Evolutionary conservation across 495 filamentous ascomycete genomes (phyloP).

Genomic region (Melanomma pulvis-pyrius): DNA sequence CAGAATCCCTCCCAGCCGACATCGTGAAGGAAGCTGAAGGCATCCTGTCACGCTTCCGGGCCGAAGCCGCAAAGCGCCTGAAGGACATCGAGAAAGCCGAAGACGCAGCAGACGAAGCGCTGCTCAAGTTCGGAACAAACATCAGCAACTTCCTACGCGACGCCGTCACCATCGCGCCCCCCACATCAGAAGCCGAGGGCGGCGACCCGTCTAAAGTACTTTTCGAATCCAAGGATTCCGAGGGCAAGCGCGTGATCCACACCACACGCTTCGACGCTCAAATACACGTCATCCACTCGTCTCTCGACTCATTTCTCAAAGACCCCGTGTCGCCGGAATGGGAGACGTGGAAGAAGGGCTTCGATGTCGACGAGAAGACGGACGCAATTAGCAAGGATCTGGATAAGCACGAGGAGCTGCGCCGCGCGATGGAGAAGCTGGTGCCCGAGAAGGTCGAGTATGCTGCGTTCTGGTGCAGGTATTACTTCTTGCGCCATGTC

Average conservation of each 20-base stretch:
- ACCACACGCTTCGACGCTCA: constrained; percentile 94
- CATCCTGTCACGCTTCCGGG: constrained; percentile 79
- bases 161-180: constrained; percentile 84
- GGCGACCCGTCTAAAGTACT: constrained; percentile 53
- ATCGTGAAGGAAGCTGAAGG: constrained; percentile 66
- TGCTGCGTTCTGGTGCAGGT: constrained; percentile 86
- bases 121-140: constrained; percentile 89
- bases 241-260: constrained; percentile 88
- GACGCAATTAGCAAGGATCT: constrained; percentile 80
- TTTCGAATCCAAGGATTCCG: constrained; percentile 89
- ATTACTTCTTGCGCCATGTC: constrained; percentile 92
- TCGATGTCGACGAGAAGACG: constrained; percentile 82
- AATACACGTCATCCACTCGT: constrained; percentile 90
- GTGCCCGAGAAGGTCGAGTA: constrained; percentile 91
- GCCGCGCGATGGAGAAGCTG: constrained; percentile 90
- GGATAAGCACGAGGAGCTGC: constrained; percentile 84
- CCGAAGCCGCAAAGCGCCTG: constrained; percentile 79
- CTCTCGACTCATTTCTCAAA: constrained; percentile 78
- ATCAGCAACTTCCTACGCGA: constrained; percentile 89
- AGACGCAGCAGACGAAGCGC: constrained; percentile 95
- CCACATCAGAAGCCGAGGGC: constrained; percentile 48
- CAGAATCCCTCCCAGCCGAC: constrained; percentile 55
- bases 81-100: constrained; percentile 93
- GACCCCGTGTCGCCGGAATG: constrained; percentile 78
- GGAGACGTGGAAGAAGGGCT: constrained; percentile 71